These are phyloP conservation scores for Kwoniella dejecticola DNA, from an alignment of 768 basidiomycete genomes.

Conservation along the genomic window DNA sequence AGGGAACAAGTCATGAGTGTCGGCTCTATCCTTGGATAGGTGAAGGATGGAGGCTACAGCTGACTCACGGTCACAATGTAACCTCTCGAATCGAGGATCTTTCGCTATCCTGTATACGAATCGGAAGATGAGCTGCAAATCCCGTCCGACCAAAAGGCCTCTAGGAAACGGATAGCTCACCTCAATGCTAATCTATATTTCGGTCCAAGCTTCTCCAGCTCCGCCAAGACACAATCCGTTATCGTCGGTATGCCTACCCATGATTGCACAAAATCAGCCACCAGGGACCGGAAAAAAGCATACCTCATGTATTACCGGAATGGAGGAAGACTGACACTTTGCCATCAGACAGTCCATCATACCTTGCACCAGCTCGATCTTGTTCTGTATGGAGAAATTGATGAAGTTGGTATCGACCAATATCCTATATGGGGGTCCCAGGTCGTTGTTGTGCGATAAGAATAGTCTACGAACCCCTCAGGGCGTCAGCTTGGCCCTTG, in stretches of 20 bases:
- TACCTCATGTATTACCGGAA: too few relatives aligned
- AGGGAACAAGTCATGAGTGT: background rate
- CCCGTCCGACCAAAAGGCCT: background rate
- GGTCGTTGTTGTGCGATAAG: conserved; percentile 89
- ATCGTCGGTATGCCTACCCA: conserved; percentile 91
- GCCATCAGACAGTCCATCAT: conserved; percentile 99
- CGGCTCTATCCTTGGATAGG: too few relatives aligned
- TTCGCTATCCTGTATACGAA: conserved; percentile 75
- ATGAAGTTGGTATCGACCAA: conserved; percentile 99
- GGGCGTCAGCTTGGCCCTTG: too few relatives aligned
- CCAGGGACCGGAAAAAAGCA: too few relatives aligned
- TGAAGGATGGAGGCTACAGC: too few relatives aligned
- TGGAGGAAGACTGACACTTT: conserved; percentile 68
- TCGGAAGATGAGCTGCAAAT: conserved; percentile 15
- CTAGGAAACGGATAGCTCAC: conserved; percentile 60
- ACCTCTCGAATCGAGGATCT: conserved; percentile 93
- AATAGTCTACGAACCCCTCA: conserved; percentile 81
- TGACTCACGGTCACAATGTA: conserved; percentile 71
- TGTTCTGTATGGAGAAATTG: conserved; percentile 97
- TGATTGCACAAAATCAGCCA: background rate
- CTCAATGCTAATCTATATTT: conserved; percentile 91
- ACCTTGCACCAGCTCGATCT: conserved; percentile 89
- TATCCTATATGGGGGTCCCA: conserved; percentile 94
- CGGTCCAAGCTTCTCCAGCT: conserved; percentile 95
- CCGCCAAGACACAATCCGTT: conserved; percentile 99